Percentiles rank a stretch among this genome's conserved stretches.
phyloP scores from a whole-genome alignment of 192 early-diverging fungal genomes.

The Neocallimastix lanati region DNA sequence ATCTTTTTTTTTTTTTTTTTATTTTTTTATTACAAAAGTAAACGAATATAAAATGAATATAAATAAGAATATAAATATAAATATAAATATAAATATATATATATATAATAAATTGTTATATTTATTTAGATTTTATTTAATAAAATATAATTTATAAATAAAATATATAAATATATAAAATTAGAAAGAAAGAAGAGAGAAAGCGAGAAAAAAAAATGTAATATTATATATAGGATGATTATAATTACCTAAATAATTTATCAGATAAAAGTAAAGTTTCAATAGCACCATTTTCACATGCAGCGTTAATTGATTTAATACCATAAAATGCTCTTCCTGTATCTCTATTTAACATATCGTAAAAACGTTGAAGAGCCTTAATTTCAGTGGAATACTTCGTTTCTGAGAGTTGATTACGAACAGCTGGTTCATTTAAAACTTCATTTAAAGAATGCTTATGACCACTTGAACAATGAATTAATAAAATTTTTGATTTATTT shows the following conservation, averaged over 20 bases:
- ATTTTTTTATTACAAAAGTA: not conserved
- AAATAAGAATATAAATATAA: constrained; percentile 1
- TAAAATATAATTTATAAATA: no score
- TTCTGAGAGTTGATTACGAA: constrained; percentile 61
- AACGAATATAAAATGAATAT: no score
- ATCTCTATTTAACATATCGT: constrained; percentile 73
- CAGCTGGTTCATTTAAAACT: constrained; percentile 69
- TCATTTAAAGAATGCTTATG: constrained; percentile 93
- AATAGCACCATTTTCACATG: constrained; percentile 69
- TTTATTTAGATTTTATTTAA: no score
- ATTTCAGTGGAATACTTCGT: constrained; percentile 84
- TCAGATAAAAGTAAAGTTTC: constrained; percentile 81
- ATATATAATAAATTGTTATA: no score
- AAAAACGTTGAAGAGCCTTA: constrained; percentile 63
- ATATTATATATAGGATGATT: no score
- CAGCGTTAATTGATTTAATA: constrained; percentile 61
- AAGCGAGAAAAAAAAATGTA: no score
- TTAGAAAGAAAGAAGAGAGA: no score
- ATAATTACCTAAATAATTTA: constrained; percentile 68
- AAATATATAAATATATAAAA: no score
- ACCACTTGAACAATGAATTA: constrained; percentile 83
- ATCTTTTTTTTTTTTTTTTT: constrained; percentile 16
- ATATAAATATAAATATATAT: not conserved
- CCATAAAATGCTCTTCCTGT: constrained; percentile 89
- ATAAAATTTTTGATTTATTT: constrained; percentile 70